Percentiles rank a stretch among this genome's conserved stretches.
Conservation (phyloP, 2,329 filamentous ascomycete genomes). For the Trichoderma breve region DNA sequence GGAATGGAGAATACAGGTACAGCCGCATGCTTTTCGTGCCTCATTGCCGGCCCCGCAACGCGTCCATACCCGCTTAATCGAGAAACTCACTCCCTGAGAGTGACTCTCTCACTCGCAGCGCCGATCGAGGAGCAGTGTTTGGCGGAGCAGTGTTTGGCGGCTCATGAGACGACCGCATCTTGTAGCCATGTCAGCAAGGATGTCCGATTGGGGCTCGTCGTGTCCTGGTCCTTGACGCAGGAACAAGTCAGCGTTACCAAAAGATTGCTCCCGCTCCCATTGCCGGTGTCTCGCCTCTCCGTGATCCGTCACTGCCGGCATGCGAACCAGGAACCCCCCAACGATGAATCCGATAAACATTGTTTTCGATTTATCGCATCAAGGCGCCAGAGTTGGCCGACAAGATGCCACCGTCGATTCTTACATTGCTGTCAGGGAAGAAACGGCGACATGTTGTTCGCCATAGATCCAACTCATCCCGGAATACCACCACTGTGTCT, state of each 20-base stretch:
- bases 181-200: not conserved
- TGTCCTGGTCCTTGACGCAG: not conserved
- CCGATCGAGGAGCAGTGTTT: not conserved
- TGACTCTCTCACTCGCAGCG: not conserved
- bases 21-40: not conserved
- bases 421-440: not conserved
- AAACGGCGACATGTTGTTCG: not conserved
- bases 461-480: not conserved
- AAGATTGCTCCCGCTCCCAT: slow-evolving; percentile 3
- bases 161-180: slow-evolving; percentile 22
- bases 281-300: slow-evolving; percentile 4
- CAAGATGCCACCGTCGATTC: not conserved
- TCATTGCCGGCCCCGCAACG: slow-evolving; percentile 1
- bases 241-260: slow-evolving; percentile 3
- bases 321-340: slow-evolving; percentile 8
- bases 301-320: slow-evolving; percentile 12
- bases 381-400: slow-evolving; percentile 1
- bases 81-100: not conserved
- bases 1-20: slow-evolving; percentile 4
- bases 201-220: slow-evolving; percentile 4
- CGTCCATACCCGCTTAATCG: slow-evolving; percentile 3
- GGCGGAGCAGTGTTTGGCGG: slow-evolving; percentile 17
- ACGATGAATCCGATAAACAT: slow-evolving; percentile 11
- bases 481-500: not conserved
- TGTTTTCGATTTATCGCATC: slow-evolving; percentile 14